phyloP scores from a whole-genome alignment of 139 green algal species.

The Trebouxia sp. region DNA sequence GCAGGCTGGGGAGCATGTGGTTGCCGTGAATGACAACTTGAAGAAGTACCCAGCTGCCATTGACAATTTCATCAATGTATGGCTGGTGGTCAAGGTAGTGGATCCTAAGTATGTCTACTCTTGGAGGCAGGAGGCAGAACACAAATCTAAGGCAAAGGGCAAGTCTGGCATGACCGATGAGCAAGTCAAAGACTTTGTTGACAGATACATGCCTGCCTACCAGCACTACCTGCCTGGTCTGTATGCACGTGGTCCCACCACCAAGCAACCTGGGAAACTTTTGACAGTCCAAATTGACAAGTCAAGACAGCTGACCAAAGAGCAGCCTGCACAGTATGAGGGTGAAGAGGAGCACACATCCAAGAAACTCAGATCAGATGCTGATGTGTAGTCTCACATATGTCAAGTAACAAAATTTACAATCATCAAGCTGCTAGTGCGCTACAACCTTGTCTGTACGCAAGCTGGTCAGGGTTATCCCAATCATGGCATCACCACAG shows the following conservation, averaged over 20 bases:
- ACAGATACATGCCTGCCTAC: slow-evolving; percentile 96
- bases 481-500: no score
- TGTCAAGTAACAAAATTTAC: no score
- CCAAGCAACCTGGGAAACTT: slow-evolving; percentile 50
- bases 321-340: slow-evolving; percentile 49
- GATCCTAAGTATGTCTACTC: slow-evolving; percentile 63
- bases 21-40: slow-evolving; percentile 73
- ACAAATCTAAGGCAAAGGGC: slow-evolving; percentile 78
- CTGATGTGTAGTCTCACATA: no score
- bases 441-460: no score
- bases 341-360: not conserved
- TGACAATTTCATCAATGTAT: slow-evolving; percentile 85
- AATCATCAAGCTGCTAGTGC: no score
- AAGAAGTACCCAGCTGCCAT: slow-evolving; percentile 73
- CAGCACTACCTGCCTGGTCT: slow-evolving; percentile 90
- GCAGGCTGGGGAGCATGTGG: slow-evolving; percentile 55
- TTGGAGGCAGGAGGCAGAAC: slow-evolving; percentile 89
- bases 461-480: no score
- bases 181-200: slow-evolving; percentile 89
- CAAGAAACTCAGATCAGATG: no score
- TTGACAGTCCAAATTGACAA: slow-evolving; percentile 81
- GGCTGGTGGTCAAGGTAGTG: slow-evolving; percentile 85
- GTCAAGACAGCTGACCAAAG: slow-evolving; percentile 49
- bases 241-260: slow-evolving; percentile 76
- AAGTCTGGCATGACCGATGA: slow-evolving; percentile 91